Base-by-base conservation (phyloP, 106 monocot genomes). In the Chionographis japonica region DNA sequence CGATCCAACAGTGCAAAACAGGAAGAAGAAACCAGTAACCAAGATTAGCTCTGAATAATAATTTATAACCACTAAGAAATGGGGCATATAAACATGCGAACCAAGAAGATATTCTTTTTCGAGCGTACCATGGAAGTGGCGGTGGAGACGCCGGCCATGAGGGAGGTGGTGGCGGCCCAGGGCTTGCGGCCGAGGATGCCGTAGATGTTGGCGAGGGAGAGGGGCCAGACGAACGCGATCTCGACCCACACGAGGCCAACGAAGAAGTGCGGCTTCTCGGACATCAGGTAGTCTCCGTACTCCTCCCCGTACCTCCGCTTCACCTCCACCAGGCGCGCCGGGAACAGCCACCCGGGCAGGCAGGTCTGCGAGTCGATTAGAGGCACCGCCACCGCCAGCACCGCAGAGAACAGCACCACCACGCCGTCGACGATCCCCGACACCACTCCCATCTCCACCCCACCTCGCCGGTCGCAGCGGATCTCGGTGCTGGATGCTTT, bases 211-310 rank as follows among this genome's bases (percentile, higher is more conserved):
- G 59, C 69, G 13, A 70, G 2, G 46, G 69, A 58, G 16, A 70
- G 58, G 4, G 69, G 69, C 58, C 58, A 59, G 12, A 58, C 12
- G 3, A 70, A 17, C 40, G 27, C 7, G 14, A 70, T 35, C 58
- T 70, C 58, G 11, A 59, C 27, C 69, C 69, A 70, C 2, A 70
- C 58, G 13, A 70, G 58, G 2, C 69, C 69, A 2, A 59, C 6
- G 17, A 70, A 70, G 69, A 70, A 70, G 14, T 14, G 19, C 10
- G 69, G 69, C 6, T n/a, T 17, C 19, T 70, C 69, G 36, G 4
- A 7, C 69, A 70, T 70, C 43, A 70, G 12, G 9, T 70, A 70
- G 46, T 70, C 69, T 17, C 69, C 69, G 53, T 70, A 58, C 46
- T 58, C 49, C 27, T 39, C 69, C 8, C 20, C 58, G 59, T 70